phyloP scores from a whole-genome alignment of 257 asterid species.

The Solanum medicagineum region DNA sequence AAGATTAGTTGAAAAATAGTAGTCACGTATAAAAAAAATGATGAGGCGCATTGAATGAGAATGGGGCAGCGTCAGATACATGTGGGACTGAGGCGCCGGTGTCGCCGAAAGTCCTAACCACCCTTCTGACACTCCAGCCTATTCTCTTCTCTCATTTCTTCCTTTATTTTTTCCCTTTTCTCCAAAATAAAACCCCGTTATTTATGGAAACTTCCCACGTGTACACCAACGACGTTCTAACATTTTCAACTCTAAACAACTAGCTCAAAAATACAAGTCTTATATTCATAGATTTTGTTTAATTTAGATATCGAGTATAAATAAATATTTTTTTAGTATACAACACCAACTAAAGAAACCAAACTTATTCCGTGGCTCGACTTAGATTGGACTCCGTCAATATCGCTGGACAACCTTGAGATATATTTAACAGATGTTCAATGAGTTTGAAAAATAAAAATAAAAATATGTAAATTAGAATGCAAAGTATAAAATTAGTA shows the following conservation, averaged over 20 bases:
- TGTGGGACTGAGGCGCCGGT: conserved; percentile 19
- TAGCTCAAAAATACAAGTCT: too few species aligned
- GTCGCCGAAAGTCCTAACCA: conserved; percentile 24
- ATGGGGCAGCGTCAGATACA: not conserved
- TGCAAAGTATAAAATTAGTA: too few species aligned
- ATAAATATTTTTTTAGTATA: not conserved
- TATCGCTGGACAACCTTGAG: not conserved
- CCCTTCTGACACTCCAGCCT: conserved; percentile 14
- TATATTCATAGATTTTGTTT: not conserved
- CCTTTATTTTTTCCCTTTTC: not conserved
- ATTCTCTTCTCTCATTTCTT: not conserved
- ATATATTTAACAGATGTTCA: not conserved
- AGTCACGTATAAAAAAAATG: not conserved
- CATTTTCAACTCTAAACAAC: too few species aligned
- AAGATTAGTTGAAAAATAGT: not conserved
- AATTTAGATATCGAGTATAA: not conserved
- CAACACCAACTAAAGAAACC: not conserved
- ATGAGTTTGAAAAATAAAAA: too few species aligned
- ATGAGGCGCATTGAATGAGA: not conserved
- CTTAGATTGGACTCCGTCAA: too few species aligned
- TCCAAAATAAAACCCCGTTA: not conserved
- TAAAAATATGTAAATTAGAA: too few species aligned
- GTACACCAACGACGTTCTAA: conserved; percentile 7
- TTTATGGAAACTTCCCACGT: conserved; percentile 7
- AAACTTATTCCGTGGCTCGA: not conserved